Percentiles rank a stretch among this genome's conserved stretches.
Evolutionary conservation across 352 stramenopile species (phyloP).

Genomic region (Pythium folliculosum): DNA sequence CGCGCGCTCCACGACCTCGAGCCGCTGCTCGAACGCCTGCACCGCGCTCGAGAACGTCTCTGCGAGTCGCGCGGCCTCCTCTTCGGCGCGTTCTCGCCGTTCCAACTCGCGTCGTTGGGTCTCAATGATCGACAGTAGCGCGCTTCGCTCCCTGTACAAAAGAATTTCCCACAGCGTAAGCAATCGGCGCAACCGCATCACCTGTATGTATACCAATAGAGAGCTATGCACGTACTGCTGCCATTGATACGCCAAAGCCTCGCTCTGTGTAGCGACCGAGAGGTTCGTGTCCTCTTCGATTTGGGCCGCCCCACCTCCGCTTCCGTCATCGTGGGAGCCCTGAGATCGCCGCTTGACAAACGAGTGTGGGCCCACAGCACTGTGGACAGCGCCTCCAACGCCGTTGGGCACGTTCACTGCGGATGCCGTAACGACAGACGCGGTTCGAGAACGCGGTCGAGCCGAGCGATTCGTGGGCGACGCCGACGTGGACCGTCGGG

Average conservation of each 20-base stretch:
- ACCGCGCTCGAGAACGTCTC: slow-evolving; percentile 58
- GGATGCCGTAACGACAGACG: neutral
- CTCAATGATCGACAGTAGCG: slow-evolving; percentile 64
- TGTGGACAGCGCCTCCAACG: neutral
- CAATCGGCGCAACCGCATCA: no score
- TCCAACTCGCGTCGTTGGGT: slow-evolving; percentile 60
- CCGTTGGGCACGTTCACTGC: slow-evolving; percentile 3
- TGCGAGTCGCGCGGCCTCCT: slow-evolving; percentile 52
- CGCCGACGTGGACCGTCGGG: slow-evolving; percentile 21
- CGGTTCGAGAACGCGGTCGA: slow-evolving; percentile 6
- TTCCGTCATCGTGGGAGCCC: neutral
- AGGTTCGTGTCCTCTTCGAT: neutral
- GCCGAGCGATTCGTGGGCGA: slow-evolving; percentile 19
- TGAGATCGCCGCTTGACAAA: slow-evolving; percentile 15
- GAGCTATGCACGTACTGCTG: slow-evolving; percentile 9
- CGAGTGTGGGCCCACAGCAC: neutral
- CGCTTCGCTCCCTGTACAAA: slow-evolving; percentile 45
- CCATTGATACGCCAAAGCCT: slow-evolving; percentile 1
- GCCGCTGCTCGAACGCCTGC: slow-evolving; percentile 56
- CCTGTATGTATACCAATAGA: no score
- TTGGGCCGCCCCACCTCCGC: neutral
- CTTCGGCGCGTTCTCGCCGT: slow-evolving; percentile 49
- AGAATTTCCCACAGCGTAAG: neutral
- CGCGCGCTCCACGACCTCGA: slow-evolving; percentile 49
- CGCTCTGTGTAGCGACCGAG: no score